Conservation (phyloP, 176 grass and related monocot species). For the Juncus effusus region DNA sequence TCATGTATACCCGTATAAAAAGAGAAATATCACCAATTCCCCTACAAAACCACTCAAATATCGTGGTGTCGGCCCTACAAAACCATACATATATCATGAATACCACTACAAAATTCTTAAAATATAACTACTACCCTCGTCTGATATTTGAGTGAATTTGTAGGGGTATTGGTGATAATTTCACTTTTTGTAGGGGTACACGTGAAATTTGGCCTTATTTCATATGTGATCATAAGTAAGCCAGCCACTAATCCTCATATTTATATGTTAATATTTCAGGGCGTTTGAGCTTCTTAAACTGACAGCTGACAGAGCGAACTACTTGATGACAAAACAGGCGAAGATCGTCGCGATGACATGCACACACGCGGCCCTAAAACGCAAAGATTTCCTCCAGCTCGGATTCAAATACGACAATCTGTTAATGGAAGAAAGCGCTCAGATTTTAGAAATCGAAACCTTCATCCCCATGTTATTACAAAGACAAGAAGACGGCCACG, state of each 20-base stretch:
- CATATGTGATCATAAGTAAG: not conserved
- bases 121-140: too few relatives aligned
- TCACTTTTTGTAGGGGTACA: too few relatives aligned
- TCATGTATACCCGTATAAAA: too few relatives aligned
- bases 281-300: conserved; percentile 96
- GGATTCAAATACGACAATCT: conserved; percentile 97
- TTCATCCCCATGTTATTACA: conserved; percentile 98
- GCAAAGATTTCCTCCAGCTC: conserved; percentile 92
- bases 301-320: conserved; percentile 91
- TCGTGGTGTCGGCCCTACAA: too few relatives aligned
- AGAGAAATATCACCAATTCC: too few relatives aligned
- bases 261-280: conserved; percentile 19
- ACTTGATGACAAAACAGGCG: conserved; percentile 97
- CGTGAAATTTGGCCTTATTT: too few relatives aligned
- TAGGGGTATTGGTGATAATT: too few relatives aligned
- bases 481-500: conserved; percentile 86
- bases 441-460: conserved; percentile 96
- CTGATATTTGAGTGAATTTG: too few relatives aligned
- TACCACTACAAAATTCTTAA: too few relatives aligned
- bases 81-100: too few relatives aligned
- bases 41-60: too few relatives aligned
- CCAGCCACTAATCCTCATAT: not conserved
- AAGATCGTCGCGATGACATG: conserved; percentile 99
- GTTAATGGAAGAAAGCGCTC: conserved; percentile 99
- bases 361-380: conserved; percentile 90